Evolutionary conservation across 805 yeast genomes (phyloP), one percentile per base, ranked within the genome.

Genomic region (Candida fluviatilis): DNA sequence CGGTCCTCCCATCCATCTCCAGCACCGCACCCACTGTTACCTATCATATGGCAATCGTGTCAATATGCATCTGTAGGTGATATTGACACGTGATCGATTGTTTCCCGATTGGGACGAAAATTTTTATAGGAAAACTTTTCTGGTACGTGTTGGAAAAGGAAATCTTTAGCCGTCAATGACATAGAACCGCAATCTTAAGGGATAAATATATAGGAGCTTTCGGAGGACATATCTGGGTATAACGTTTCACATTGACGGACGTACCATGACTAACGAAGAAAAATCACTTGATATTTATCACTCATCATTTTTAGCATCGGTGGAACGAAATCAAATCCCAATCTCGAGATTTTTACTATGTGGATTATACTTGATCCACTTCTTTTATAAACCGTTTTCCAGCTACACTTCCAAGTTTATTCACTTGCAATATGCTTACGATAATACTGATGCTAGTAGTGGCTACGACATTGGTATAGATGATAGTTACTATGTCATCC

Each of bases 391-490:
- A 12, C 41, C 47, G 17, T 36, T 50, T 12, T 55, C 51, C 37
- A 54, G 49, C 10, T 47, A 53, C 41, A 59, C 71, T 16, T 44
- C 57, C 39, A 58, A 68, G 41, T 66, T 65, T 42, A 49, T 69
- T 31, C 58, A 58, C 34, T 55, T 71, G 36, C 46, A 51, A 36
- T 42, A 48, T 5, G 52, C 46, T 14, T 23, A 24, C 19, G 50
- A 40, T 31, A 18, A 31, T 5, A 29, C 41, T 7, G 39, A 38
- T 8, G 54, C 54, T 15, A 35, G 36, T 11, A 42, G 52, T 13
- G 27, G 46, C 25, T 83, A 79, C 50, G 83, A 74, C 49, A 74
- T 79, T 41, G 82, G 83, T 14, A 36, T 50, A 3, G 71, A 78
- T 45, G 90, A 82, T 50, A 39, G 51, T 2, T 82, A 69, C 56